Conservation (phyloP, 148 eudicot species). For the Spergularia marina region DNA sequence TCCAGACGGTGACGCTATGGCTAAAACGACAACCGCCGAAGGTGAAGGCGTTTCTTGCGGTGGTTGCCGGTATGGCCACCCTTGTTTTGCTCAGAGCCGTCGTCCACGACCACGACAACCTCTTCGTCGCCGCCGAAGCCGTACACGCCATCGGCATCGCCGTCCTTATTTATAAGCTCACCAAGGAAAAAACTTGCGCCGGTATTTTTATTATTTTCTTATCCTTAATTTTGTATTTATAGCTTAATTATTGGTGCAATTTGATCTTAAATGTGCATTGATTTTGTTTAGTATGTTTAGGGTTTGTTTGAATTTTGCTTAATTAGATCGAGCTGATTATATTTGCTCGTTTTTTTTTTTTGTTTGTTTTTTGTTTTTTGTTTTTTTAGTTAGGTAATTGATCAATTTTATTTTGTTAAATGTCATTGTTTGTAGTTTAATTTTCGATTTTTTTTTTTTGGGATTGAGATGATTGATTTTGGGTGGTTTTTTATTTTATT, state of each 20-base stretch:
- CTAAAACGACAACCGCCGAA: constrained; percentile 81
- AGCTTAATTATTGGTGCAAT: background rate
- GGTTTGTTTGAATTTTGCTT: background rate
- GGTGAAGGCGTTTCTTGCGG: constrained; percentile 85
- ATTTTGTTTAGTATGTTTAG: no score
- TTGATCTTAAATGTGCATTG: background rate
- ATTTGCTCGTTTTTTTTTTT: background rate
- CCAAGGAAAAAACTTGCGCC: constrained; percentile 86
- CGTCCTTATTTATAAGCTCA: constrained; percentile 80
- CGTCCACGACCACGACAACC: constrained; percentile 86
- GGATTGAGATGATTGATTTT: background rate
- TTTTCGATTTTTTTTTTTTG: no score
- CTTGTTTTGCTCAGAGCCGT: constrained; percentile 58
- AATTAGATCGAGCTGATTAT: background rate
- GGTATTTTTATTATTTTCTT: constrained; percentile 35
- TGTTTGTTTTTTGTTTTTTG: no score
- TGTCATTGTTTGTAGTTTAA: no score
- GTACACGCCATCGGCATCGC: constrained; percentile 78
- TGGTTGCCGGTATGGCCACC: constrained; percentile 67
- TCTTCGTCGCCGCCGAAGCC: constrained; percentile 86
- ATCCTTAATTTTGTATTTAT: background rate
- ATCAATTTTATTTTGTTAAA: background rate
- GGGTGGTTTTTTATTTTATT: background rate
- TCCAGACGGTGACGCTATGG: constrained; percentile 58
- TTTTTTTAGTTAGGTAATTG: background rate